Base-by-base conservation (phyloP, 176 grass and related monocot species). In the Phoenix dactylifera region DNA sequence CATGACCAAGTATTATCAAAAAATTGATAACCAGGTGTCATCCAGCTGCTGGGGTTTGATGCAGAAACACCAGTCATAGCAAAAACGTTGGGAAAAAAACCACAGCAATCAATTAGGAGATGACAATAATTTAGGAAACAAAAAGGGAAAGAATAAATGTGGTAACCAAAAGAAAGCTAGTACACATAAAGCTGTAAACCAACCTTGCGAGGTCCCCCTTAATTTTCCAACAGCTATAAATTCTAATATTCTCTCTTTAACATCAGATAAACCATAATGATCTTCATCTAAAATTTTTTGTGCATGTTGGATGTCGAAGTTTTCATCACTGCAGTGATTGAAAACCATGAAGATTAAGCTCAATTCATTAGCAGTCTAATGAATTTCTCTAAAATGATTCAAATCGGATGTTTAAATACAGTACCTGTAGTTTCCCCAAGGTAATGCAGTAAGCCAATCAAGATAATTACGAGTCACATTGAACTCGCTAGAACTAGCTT, bases 141-240 rank as follows among this genome's bases (percentile, higher is more conserved):
- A 44, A 12, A 44, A 44, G 10, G 10, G 12, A 12, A 14, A 44
- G 6, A 44, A 10, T 44, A 44, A 44, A 44, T 14, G 2, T 44
- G 12, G 35, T 44, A 44, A 44, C 10, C 35, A 44, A 44, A 9
- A 44, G 10, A 44, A 44, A 44, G 35, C 35, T 44, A 44, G 35
- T 6, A 44, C 10, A 10, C 9, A 10, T 39, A 1, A 7, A 39
- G 32, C 9, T 39, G 32, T 44, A 44, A 44, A 51, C 15, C 19
- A 70, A 88, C 93, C 93, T 98, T 98, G 93, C 56, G 93, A 92
- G 54, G 75, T 85, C 50, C 93, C 93, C 83, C 84, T 98, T 69
- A 98, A 66, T 81, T 92, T 98, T 44, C 93, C 87, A 65, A 98
- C 93, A 51, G 93, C 93, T 82, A 98, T 98, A 59, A 98, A 98